Evolutionary conservation across 306 rosid species (phyloP).

Genomic region (Inga leiocalycina): DNA sequence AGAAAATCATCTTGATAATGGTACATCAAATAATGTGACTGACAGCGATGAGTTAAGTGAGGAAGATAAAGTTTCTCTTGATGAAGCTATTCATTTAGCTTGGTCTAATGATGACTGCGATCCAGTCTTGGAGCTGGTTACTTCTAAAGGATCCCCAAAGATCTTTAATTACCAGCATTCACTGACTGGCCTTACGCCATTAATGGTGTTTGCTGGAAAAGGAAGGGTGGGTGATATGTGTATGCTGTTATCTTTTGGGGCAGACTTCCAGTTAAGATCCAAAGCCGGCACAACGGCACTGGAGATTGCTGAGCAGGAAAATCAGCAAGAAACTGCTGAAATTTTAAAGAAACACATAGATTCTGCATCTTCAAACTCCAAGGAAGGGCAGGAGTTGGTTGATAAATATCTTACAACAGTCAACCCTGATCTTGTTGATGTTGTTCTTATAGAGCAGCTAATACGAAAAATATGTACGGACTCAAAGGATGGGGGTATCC

Average conservation of each 20-base stretch:
- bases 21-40: conserved; percentile 33
- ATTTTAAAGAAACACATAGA: conserved; percentile 59
- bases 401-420: conserved; percentile 58
- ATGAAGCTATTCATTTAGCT: conserved; percentile 85
- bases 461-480: conserved; percentile 71
- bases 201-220: conserved; percentile 92
- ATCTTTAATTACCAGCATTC: conserved; percentile 86
- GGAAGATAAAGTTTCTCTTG: conserved; percentile 70
- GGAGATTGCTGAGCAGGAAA: conserved; percentile 68
- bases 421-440: conserved; percentile 73
- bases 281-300: conserved; percentile 72
- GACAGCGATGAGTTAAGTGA: conserved; percentile 50
- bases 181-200: conserved; percentile 67
- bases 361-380: conserved; percentile 50
- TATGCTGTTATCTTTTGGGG: conserved; percentile 84
- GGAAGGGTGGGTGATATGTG: conserved; percentile 82
- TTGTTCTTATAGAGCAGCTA: conserved; percentile 70
- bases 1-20: conserved; percentile 59
- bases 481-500: conserved; percentile 87
- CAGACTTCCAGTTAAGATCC: conserved; percentile 65
- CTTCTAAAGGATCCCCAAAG: conserved; percentile 55
- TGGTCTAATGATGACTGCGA: conserved; percentile 83
- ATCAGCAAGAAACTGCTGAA: conserved; percentile 63
- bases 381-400: conserved; percentile 49
- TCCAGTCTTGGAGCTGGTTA: conserved; percentile 70